Base-by-base conservation (phyloP, 495 filamentous ascomycete genomes). In the Aspergillus affinis region DNA sequence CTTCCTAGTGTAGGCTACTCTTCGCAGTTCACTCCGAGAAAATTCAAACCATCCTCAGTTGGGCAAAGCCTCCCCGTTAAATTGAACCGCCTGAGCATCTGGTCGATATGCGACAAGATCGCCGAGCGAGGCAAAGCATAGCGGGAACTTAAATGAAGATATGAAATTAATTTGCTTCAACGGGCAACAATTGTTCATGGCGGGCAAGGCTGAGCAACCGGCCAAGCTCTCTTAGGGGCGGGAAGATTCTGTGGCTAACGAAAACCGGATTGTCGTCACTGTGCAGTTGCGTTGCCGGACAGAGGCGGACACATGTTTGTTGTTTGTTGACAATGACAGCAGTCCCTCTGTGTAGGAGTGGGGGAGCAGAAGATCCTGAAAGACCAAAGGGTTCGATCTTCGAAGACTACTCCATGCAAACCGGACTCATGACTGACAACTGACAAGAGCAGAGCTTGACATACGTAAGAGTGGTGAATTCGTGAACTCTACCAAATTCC, bases 141-240 rank as follows among this genome's bases (percentile, higher is more conserved):
- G 32, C 20, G 54, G 54, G 36, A 58, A 51, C 56, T 58, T 41
- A 44, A 52, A 58, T 30, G 48, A 6, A 6, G 21, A 44, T 46
- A 58, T 30, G 48, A 6, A 6, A 36, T 36, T 51, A 50, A 26
- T 41, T 41, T 58, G 18, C 55, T 23, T 10, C n/a, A 49, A 36
- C 7, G 48, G 55, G 47, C 29, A 58, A 58, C 8, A 32, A 50
- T 58, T 58, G 30, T 9, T 58, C 30, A 20, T 54, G 9, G 27
- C 27, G 26, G 9, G 51, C 12, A 32, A 26, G 52, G 32, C 18
- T 46, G 52, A 54, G 52, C 17, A 45, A 15, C 12, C 2, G n/a
- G 52, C 52, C 32, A 54, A 54, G 52, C 52, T 54, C 52, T 26
- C 32, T 45, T 58, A 58, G 56, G 29, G 36, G 57, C 57, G 57